Conservation (phyloP, 768 basidiomycete species). For the Hygrocybe coccinea region DNA sequence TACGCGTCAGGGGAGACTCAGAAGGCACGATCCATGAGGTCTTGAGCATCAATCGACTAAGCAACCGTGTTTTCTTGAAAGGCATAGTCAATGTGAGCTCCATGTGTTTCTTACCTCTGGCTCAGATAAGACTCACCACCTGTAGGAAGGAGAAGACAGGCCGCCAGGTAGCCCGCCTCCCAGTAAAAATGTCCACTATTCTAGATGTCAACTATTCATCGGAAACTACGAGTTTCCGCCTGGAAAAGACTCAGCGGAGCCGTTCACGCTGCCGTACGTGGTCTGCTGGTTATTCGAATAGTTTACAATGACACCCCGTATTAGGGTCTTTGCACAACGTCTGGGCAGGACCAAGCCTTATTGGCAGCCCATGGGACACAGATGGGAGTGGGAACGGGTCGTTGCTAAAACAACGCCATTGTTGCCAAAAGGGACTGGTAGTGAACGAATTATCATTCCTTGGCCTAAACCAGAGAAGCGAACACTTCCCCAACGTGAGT, state of each 20-base stretch:
- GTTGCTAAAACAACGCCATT: conserved; percentile 60
- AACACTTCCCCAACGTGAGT: conserved; percentile 43
- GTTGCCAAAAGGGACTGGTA: conserved; percentile 39
- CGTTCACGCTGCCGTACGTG: conserved; percentile 45
- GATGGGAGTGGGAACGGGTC: conserved; percentile 70
- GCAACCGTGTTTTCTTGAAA: conserved; percentile 60
- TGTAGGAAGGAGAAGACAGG: conserved; percentile 20
- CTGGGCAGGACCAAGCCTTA: conserved; percentile 54
- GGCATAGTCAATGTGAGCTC: conserved; percentile 35
- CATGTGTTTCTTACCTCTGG: background rate
- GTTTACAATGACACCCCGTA: conserved; percentile 5
- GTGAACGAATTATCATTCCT: conserved; percentile 48
- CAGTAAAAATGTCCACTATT: conserved; percentile 64
- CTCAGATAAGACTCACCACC: background rate
- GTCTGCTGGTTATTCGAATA: conserved; percentile 1
- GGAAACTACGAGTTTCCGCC: conserved; percentile 60
- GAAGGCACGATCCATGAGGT: conserved; percentile 62
- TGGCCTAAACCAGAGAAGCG: conserved; percentile 59
- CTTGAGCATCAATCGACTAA: conserved; percentile 64
- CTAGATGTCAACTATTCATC: conserved; percentile 73
- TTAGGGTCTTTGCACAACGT: conserved; percentile 74
- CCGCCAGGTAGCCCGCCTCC: conserved; percentile 28
- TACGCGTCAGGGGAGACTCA: conserved; percentile 64
- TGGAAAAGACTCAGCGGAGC: conserved; percentile 33
- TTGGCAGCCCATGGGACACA: conserved; percentile 51